Base-by-base conservation (phyloP, 2,329 filamentous ascomycete genomes). In the Claviceps humidiphila region DNA sequence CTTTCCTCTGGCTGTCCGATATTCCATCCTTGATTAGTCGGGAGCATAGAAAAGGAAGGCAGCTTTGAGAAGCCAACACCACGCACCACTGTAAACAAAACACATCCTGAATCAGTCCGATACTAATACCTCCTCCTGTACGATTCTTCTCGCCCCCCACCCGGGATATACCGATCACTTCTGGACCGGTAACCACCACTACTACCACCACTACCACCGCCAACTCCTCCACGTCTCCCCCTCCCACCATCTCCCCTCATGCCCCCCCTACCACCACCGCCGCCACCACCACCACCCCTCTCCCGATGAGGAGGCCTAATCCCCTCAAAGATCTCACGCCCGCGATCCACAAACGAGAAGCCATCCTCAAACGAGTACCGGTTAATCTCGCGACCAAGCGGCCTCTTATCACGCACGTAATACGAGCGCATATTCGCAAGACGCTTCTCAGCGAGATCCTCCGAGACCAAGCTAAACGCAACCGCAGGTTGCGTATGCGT, bases 281-380 rank as follows among this genome's bases (percentile, higher is more conserved):
- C 54, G 45, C 64, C 57, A 7, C 60, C 51, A 7, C 60, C 51
- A 63, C 66, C 52, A 60, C 66, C 61, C 11, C 64, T 60, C 59
- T 79, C 75, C 9, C 76, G 69, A 54, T 78, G 74, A 1, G 80
- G 80, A 24, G 78, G 80, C 24, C 80, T 71, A 55, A 84, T 81
- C 16, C 80, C 80, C 47, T 80, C 69, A 61, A 84, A 84, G 40
- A 83, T 80, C 63, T 89, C 86, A 16, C 80, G 80, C 14, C 85
- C 86, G 51, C 82, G 75, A 63, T 89, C 85, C 45, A 89, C 84
- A 51, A 89, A 80, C 5, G 67, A 62, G 54, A 82, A 79, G 1
- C 73, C 75, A 52, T 82, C 71, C 64, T 89, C 84, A 59, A 89
- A 89, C 0, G 82, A 84, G 63, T 87, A 89, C 37, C 85, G 75